phyloP scores from a whole-genome alignment of 805 yeast species.

The Clavispora fructus region DNA sequence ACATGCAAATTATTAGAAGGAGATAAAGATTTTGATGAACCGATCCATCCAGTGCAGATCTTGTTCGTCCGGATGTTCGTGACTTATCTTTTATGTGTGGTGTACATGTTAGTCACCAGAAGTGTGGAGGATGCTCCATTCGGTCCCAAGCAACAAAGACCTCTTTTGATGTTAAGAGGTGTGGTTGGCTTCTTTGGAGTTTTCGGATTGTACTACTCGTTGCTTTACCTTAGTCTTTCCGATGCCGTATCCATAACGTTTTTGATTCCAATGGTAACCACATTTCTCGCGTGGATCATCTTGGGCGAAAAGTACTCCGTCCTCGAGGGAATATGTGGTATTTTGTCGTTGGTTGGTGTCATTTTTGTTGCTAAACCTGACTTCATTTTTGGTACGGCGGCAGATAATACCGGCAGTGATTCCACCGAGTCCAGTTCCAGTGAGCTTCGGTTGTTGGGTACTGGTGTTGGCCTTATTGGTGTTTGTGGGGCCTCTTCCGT shows the following conservation, averaged over 20 bases:
- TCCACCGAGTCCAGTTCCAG: slow-evolving; percentile 49
- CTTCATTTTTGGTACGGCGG: slow-evolving; percentile 54
- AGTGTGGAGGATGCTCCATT: slow-evolving; percentile 56
- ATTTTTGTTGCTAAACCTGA: slow-evolving; percentile 76
- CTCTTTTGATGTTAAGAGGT: slow-evolving; percentile 57
- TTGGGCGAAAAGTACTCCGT: slow-evolving; percentile 62
- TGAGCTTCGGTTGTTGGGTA: slow-evolving; percentile 54
- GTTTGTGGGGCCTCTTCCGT: slow-evolving; percentile 67
- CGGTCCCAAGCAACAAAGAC: slow-evolving; percentile 60
- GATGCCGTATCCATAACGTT: slow-evolving; percentile 82
- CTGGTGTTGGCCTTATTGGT: slow-evolving; percentile 59
- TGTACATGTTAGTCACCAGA: slow-evolving; percentile 47
- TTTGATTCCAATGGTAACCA: slow-evolving; percentile 71
- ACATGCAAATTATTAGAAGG: slow-evolving; percentile 71
- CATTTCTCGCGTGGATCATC: slow-evolving; percentile 62
- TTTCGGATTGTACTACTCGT: slow-evolving; percentile 68
- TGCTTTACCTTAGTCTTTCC: slow-evolving; percentile 67
- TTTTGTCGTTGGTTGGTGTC: slow-evolving; percentile 70
- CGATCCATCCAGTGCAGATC: slow-evolving; percentile 75
- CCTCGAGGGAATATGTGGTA: slow-evolving; percentile 65
- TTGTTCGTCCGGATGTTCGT: slow-evolving; percentile 71
- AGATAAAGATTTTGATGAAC: slow-evolving; percentile 51
- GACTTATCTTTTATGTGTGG: slow-evolving; percentile 55
- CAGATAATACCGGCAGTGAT: slow-evolving; percentile 28
- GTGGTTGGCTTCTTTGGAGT: slow-evolving; percentile 70